These are phyloP conservation scores for Camellia granthamiana DNA, from an alignment of 148 eudicot genomes.

Conservation along the genomic window DNA sequence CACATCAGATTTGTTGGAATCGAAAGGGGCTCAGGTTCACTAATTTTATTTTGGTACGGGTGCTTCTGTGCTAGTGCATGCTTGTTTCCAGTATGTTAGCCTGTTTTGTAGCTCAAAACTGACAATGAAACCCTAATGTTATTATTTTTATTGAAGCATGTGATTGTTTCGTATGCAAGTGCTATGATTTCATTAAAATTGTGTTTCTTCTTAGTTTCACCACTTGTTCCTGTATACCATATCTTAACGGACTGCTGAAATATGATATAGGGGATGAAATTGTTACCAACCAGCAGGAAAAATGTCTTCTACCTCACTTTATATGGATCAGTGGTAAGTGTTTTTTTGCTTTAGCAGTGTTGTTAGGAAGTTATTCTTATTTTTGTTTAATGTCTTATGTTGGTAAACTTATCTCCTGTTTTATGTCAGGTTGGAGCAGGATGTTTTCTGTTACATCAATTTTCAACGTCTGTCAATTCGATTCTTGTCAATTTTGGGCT, in stretches of 20 bases:
- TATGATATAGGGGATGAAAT: conserved; percentile 72
- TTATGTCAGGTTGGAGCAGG: conserved; percentile 78
- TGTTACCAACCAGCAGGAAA: conserved; percentile 88
- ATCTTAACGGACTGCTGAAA: conserved; percentile 13
- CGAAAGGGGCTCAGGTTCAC: not conserved
- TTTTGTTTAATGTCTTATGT: not conserved
- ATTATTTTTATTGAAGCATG: not conserved
- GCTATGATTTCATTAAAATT: not conserved
- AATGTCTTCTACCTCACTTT: conserved; percentile 65
- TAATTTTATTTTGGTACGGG: not conserved
- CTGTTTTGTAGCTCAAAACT: not conserved
- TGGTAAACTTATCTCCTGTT: not conserved
- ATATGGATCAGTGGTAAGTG: conserved; percentile 74
- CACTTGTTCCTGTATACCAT: not conserved
- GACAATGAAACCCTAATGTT: not conserved
- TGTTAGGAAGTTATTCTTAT: not conserved
- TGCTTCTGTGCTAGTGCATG: not conserved
- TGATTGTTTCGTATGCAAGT: not conserved
- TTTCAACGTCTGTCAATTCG: conserved; percentile 68
- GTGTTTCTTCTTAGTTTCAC: not conserved
- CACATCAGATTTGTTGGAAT: not conserved
- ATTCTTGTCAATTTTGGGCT: conserved; percentile 79
- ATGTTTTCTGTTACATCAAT: conserved; percentile 62
- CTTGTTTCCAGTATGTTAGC: not conserved
- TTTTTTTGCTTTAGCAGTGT: conserved; percentile 7